Percentiles rank a stretch among this genome's conserved stretches.
Evolutionary conservation across 2,329 filamentous ascomycete genomes (phyloP).

Genomic region (Albifimbria verrucaria): DNA sequence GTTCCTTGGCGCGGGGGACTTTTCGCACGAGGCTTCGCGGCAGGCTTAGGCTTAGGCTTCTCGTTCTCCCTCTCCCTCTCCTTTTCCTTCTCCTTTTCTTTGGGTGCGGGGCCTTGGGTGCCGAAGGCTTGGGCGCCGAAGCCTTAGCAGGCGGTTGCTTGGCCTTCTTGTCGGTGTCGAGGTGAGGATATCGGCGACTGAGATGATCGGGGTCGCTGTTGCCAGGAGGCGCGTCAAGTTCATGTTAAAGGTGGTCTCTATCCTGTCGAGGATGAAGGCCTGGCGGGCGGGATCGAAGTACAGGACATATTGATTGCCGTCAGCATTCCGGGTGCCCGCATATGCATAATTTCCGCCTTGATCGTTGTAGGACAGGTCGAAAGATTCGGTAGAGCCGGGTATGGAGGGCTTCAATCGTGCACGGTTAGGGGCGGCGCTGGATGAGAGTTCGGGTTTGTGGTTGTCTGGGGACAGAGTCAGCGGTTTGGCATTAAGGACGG

Average conservation of each 20-base stretch:
- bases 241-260: conserved; percentile 83
- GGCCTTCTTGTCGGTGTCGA: conserved; percentile 38
- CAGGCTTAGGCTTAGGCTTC: conserved; percentile 15
- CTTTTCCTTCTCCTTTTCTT: conserved; percentile 21
- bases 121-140: conserved; percentile 17
- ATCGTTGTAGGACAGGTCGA: conserved; percentile 53
- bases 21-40: conserved; percentile 19
- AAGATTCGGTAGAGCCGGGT: conserved; percentile 47
- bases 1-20: conserved; percentile 24
- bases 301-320: conserved; percentile 60
- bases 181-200: conserved; percentile 63
- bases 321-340: conserved; percentile 54
- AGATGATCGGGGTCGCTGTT: conserved; percentile 63
- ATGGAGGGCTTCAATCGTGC: conserved; percentile 51
- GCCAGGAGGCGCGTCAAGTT: conserved; percentile 71
- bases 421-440: conserved; percentile 43
- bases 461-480: conserved; percentile 45
- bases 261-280: conserved; percentile 75
- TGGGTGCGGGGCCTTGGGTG: conserved; percentile 18
- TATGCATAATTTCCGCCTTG: conserved; percentile 57
- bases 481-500: neutral
- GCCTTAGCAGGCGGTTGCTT: conserved; percentile 13
- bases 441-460: conserved; percentile 54
- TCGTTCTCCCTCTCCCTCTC: conserved; percentile 10
- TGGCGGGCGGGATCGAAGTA: conserved; percentile 74